Evolutionary conservation across 1,139 yeast species (phyloP).

Genomic region (Protomyces pachydermus): DNA sequence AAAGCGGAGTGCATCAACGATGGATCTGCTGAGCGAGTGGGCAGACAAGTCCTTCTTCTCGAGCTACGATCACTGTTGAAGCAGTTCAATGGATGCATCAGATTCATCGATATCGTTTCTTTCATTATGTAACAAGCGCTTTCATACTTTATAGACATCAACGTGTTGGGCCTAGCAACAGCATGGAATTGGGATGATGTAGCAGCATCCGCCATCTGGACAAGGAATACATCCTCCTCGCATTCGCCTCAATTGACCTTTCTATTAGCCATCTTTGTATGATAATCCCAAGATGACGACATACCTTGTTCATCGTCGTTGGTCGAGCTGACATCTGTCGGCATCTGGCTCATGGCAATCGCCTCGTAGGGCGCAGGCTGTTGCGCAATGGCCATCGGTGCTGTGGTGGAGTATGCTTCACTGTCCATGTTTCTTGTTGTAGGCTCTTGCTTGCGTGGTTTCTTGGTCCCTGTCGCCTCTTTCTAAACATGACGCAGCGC

Average conservation of each 20-base stretch:
- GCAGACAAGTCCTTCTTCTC: constrained; percentile 16
- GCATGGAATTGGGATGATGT: constrained; percentile 22
- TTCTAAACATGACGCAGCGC: background rate
- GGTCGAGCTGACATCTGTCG: background rate
- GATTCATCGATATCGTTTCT: too few relatives aligned
- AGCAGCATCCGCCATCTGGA: constrained; percentile 22
- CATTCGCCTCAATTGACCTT: constrained; percentile 16
- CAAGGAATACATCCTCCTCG: constrained; percentile 22
- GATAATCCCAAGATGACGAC: background rate
- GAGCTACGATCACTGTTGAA: constrained; percentile 8
- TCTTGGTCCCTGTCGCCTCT: background rate
- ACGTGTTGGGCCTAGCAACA: constrained; percentile 1
- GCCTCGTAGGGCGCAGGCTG: background rate
- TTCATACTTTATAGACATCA: too few relatives aligned
- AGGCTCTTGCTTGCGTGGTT: background rate
- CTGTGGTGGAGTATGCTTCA: background rate
- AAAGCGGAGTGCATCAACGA: background rate
- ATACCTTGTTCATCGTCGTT: constrained; percentile 6
- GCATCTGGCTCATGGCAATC: background rate
- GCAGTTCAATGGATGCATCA: too few relatives aligned
- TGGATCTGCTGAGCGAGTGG: constrained; percentile 4
- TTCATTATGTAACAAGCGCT: too few relatives aligned
- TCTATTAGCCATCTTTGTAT: background rate
- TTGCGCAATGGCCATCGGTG: background rate
- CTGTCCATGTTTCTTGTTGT: background rate